Percentiles rank a stretch among this genome's conserved stretches.
Evolutionary conservation across 2,329 filamentous ascomycete genomes (phyloP).

Genomic region (Cadophora luteo-olivacea): DNA sequence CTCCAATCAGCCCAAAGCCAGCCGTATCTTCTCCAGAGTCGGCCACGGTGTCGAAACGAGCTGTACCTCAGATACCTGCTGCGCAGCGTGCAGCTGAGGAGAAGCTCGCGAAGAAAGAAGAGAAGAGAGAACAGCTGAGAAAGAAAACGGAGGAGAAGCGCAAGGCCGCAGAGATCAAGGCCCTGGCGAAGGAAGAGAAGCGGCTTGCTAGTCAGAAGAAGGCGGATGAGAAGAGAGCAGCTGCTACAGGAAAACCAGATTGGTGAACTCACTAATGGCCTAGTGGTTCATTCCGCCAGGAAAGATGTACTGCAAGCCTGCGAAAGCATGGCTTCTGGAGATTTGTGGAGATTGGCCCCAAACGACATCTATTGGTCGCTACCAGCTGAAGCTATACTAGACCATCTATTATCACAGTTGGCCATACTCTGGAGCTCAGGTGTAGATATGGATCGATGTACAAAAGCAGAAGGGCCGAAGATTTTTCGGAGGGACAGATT

Average conservation of each 20-base stretch:
- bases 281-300: no score
- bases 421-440: background rate
- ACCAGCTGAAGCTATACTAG: background rate
- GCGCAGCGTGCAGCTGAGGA: constrained; percentile 26
- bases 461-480: no score
- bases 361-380: background rate
- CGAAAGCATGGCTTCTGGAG: no score
- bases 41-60: constrained; percentile 8
- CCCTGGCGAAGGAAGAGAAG: constrained; percentile 16
- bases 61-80: constrained; percentile 10
- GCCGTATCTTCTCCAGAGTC: background rate
- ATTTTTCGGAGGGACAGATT: background rate
- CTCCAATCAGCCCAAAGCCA: constrained; percentile 7
- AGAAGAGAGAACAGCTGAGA: constrained; percentile 32
- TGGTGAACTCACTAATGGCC: background rate
- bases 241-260: background rate
- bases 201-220: constrained; percentile 20
- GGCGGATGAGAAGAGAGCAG: constrained; percentile 14
- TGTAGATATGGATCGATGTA: background rate
- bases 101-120: constrained; percentile 35
- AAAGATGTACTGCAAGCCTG: no score
- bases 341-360: no score
- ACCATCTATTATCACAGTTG: background rate
- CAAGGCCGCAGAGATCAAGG: constrained; percentile 24
- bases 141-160: constrained; percentile 37